Conservation (phyloP, 257 asterid genomes). For the Capsicum baccatum region DNA sequence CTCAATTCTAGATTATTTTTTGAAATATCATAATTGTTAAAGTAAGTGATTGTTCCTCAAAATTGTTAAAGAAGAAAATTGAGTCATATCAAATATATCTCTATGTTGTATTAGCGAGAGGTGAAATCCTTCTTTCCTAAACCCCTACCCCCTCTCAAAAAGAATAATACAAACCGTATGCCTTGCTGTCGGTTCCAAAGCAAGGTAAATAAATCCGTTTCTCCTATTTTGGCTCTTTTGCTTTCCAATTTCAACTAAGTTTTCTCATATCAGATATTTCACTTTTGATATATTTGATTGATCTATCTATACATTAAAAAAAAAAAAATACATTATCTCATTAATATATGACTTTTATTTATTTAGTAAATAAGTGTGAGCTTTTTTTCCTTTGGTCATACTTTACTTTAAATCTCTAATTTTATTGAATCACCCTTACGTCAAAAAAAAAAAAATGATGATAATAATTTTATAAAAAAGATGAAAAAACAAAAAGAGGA, state of each 20-base stretch:
- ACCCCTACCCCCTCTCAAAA: too few relatives aligned
- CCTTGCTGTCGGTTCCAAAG: too few relatives aligned
- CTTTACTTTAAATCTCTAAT: neutral
- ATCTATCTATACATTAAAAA: neutral
- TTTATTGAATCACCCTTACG: accelerated
- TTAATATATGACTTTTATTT: neutral
- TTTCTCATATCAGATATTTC: too few relatives aligned
- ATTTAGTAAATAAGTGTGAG: neutral
- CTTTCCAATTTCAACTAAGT: neutral
- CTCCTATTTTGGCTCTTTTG: neutral
- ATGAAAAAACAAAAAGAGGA: neutral
- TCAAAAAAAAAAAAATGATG: neutral
- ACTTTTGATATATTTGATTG: neutral
- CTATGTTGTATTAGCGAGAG: too few relatives aligned
- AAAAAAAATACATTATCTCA: neutral
- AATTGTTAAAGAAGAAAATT: too few relatives aligned
- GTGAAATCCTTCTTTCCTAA: too few relatives aligned
- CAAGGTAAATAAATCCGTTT: too few relatives aligned
- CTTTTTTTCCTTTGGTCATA: neutral
- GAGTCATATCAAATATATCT: too few relatives aligned
- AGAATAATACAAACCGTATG: neutral
- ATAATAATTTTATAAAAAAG: neutral
- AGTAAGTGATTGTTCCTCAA: too few relatives aligned
- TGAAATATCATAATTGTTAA: too few relatives aligned
- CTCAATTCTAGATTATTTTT: too few relatives aligned